Percentiles rank a stretch among this genome's conserved stretches.
Conservation (phyloP, 179 eudicot species). For the Silene vulgaris region DNA sequence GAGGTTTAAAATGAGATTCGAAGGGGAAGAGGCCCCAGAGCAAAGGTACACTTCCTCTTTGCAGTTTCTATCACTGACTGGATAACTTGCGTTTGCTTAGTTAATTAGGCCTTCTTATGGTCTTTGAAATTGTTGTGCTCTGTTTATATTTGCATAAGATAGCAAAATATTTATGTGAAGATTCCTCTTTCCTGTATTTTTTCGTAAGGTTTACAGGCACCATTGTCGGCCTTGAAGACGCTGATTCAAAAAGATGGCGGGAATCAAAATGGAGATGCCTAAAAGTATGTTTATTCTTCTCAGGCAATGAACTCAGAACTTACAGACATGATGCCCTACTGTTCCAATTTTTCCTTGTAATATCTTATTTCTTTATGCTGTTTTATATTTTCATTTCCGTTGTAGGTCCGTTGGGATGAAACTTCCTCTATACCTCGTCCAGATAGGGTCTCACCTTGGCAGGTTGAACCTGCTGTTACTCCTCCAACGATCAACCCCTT, state of each 20-base stretch:
- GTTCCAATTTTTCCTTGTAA: not conserved
- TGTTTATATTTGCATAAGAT: not conserved
- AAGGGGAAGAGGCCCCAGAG: slow-evolving; percentile 99
- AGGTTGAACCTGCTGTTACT: slow-evolving; percentile 70
- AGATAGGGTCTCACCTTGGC: slow-evolving; percentile 93
- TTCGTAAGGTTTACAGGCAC: slow-evolving; percentile 81
- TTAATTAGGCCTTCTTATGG: not conserved
- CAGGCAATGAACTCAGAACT: too few relatives aligned
- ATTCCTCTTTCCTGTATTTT: not conserved
- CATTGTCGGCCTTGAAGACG: slow-evolving; percentile 82
- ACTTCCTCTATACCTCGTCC: slow-evolving; percentile 80
- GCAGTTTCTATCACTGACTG: not conserved
- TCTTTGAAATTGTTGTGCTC: not conserved
- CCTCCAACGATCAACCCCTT: slow-evolving; percentile 77
- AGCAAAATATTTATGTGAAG: not conserved
- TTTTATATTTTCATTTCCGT: not conserved
- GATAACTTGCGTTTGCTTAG: not conserved
- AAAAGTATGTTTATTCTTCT: slow-evolving; percentile 45
- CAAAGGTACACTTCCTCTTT: slow-evolving; percentile 53
- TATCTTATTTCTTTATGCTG: not conserved
- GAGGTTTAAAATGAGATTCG: slow-evolving; percentile 97
- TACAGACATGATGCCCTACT: not conserved
- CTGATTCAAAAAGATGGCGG: slow-evolving; percentile 67
- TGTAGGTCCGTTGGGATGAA: slow-evolving; percentile 96
- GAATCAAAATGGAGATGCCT: slow-evolving; percentile 90